Evolutionary conservation across 2,329 filamentous ascomycete species (phyloP).

Genomic region (Fusarium cicatricum): DNA sequence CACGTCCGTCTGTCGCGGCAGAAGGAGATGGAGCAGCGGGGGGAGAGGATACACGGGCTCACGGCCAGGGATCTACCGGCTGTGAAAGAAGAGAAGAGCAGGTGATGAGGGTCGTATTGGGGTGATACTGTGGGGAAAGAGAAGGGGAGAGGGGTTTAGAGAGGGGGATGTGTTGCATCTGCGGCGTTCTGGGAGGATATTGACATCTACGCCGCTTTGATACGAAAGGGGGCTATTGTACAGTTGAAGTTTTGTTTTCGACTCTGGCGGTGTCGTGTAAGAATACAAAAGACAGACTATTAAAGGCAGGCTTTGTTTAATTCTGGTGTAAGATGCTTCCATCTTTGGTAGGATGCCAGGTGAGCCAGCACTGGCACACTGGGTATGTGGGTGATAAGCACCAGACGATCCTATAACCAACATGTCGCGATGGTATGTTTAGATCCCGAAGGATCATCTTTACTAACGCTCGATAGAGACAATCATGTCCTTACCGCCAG

Average conservation of each 20-base stretch:
- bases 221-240: conserved; percentile 22
- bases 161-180: conserved; percentile 35
- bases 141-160: too few relatives aligned
- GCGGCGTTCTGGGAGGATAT: conserved; percentile 34
- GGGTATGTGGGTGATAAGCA: too few relatives aligned
- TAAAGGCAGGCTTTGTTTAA: neutral
- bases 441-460: too few relatives aligned
- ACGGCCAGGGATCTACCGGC: conserved; percentile 46
- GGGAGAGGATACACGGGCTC: conserved; percentile 65
- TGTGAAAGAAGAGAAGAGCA: conserved; percentile 9
- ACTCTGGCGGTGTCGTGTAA: conserved; percentile 16
- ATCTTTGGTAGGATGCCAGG: neutral
- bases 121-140: neutral
- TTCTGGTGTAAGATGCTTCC: too few relatives aligned
- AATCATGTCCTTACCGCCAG: too few relatives aligned
- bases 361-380: neutral
- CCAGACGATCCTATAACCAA: neutral
- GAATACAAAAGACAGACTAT: conserved; percentile 24
- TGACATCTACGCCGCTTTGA: conserved; percentile 37
- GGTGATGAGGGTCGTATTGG: neutral
- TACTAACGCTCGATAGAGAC: too few relatives aligned
- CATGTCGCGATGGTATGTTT: neutral
- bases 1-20: conserved; percentile 60
- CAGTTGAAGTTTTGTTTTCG: conserved; percentile 8
- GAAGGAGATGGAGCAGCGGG: conserved; percentile 56